Percentiles rank a stretch among this genome's conserved stretches.
Evolutionary conservation across 2,329 filamentous ascomycete species (phyloP).

Genomic region (Calonectria multiphialidica): DNA sequence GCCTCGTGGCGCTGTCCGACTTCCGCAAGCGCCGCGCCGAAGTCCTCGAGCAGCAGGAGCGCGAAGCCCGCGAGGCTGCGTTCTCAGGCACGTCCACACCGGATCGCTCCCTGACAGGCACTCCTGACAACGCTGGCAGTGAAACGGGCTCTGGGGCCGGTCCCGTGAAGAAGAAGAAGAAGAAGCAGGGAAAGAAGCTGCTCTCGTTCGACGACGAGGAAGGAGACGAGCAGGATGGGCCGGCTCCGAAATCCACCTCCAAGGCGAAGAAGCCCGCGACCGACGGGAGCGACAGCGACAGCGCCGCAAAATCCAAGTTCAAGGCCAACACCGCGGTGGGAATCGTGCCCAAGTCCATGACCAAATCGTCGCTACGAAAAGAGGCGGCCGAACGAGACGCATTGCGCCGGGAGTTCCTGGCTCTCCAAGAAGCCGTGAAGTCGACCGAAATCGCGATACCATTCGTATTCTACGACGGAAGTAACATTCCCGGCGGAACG

Average conservation of each 20-base stretch:
- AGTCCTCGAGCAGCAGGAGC: slow-evolving; percentile 90
- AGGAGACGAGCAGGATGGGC: slow-evolving; percentile 66
- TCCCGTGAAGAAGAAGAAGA: slow-evolving; percentile 55
- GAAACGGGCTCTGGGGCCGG: slow-evolving; percentile 42
- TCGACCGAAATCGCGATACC: slow-evolving; percentile 90
- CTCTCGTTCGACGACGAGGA: slow-evolving; percentile 79
- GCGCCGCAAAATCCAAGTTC: slow-evolving; percentile 58
- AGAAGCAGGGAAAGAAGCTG: slow-evolving; percentile 59
- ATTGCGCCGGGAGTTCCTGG: slow-evolving; percentile 84
- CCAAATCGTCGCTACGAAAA: slow-evolving; percentile 80
- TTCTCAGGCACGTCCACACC: slow-evolving; percentile 60
- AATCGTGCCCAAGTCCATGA: slow-evolving; percentile 75
- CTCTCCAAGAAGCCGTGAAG: slow-evolving; percentile 88
- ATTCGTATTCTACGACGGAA: slow-evolving; percentile 97
- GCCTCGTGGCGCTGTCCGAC: slow-evolving; percentile 90
- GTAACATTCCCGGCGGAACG: slow-evolving; percentile 85
- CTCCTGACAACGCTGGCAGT: slow-evolving; percentile 58
- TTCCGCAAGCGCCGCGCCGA: slow-evolving; percentile 97
- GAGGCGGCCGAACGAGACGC: slow-evolving; percentile 85
- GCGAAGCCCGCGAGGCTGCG: slow-evolving; percentile 77
- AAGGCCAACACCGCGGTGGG: slow-evolving; percentile 72
- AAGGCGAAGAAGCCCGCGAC: slow-evolving; percentile 51
- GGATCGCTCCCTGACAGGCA: slow-evolving; percentile 61
- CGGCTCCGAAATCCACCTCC: slow-evolving; percentile 42
- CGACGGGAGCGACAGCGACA: slow-evolving; percentile 48